Base-by-base conservation (phyloP, 805 yeast species). In the Pichia gijzeniarum region DNA sequence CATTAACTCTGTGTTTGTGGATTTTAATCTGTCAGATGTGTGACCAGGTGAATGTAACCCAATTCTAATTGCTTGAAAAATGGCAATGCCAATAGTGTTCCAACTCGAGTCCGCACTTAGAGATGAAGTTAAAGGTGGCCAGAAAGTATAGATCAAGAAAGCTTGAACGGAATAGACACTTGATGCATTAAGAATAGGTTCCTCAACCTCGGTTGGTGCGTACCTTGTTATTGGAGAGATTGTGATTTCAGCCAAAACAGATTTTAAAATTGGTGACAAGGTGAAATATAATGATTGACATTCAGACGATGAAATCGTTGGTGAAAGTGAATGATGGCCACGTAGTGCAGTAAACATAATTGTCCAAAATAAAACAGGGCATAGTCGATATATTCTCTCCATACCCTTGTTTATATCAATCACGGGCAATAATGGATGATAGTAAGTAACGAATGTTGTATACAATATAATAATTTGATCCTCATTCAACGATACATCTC, bases 91-190 rank as follows among this genome's bases (percentile, higher is more conserved):
- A 19, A 88, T 82, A 1, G 97, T 87, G 60, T 85, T 87, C 95
- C 97, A 91, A 4, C 95, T 84, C 7, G 96, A 84, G 60, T 93
- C 98, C 0, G 98, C 96, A 63, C 95, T 85, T 39, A 93, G 72
- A 0, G 97, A 89, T 0, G 98, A 88, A 0, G 96, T 87, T 33
- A 90, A 73, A 3, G 97, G 96, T 0, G 98, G 98, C 99, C 98
- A 91, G 61, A 83, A 79, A 0, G 97, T 83, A 63, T 85, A 88
- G 2, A 91, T 68, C 22, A 91, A 65, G 51, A 91, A 83, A 0
- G 97, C 97, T 62, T 91, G 99, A 0, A 91, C 97, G 0, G 96
- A 85, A 59, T 83, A 91, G 0, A 91, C 96, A 19, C 95, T 83
- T 4, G 95, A 86, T 2, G 89, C 91, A 55, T 90, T 90, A 57